Evolutionary conservation across 805 yeast genomes (phyloP), one percentile per base, ranked within the genome.

Genomic region (Ogataea paraovalis): DNA sequence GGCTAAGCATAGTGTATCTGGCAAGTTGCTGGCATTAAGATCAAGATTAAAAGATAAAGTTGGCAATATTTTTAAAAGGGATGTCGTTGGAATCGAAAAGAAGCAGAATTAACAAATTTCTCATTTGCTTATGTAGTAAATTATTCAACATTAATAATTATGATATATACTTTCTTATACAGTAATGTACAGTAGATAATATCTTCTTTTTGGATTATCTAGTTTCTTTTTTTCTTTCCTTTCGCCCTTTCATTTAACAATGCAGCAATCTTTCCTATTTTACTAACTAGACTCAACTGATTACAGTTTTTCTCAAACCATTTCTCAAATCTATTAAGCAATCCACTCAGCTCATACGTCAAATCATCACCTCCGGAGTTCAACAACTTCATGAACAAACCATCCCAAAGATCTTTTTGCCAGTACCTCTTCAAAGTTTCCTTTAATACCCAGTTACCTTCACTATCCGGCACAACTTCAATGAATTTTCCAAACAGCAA

Each of bases 401-500:
- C 78, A 3, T 54, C 61, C 97, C 97, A 90, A 6, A 86, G 47
- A 1, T 79, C 81, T 30, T 66, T 71, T 52, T 85, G 84, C 96
- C 96, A 86, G 57, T 86, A 87, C 40, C 94, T 65, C 58, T 83
- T 87, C 20, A 87, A 69, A 1, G 75, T 61, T 30, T 71, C 72
- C 7, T 66, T 55, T 19, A 85, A 55, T n/a, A 59, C 64, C 43
- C 73, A 66, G 3, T 50, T 52, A 0, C 66, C 68, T 8, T 62
- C 52, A 18, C 41, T 49, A 4, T 48, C 57, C 5, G 61, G 58
- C 13, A 25, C 20, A 1, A 60, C 62, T 42, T 76, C 77, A 25
- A 89, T 82, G 46, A 75, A 74, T 13, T 73, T 69, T 0, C 95
- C 95, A 69, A 82, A 89, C 16, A 90, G 68, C 74, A 90, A 66